Evolutionary conservation across 495 filamentous ascomycete genomes (phyloP).

Genomic region (Trichoderma virens): DNA sequence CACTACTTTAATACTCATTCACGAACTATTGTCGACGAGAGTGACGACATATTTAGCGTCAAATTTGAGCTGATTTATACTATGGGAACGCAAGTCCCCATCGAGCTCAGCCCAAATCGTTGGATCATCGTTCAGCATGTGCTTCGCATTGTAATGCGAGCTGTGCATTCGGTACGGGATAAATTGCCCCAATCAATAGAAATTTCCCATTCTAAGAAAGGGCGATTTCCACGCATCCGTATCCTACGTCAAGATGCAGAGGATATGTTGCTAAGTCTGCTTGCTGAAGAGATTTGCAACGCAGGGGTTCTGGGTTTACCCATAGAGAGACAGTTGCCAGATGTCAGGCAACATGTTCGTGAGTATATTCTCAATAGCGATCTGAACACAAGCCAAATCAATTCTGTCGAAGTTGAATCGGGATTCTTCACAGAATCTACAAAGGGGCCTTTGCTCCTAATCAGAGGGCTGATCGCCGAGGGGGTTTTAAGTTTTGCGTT

Average conservation of each 20-base stretch:
- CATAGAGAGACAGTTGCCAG: conserved; percentile 29
- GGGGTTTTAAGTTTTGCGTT: conserved; percentile 50
- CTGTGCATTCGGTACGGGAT: conserved; percentile 18
- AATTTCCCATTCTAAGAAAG: conserved; percentile 22
- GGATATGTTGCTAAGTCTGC: conserved; percentile 19
- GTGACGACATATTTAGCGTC: conserved; percentile 55
- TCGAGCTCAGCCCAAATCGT: conserved; percentile 50
- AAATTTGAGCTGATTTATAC: conserved; percentile 62
- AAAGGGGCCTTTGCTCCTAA: conserved; percentile 40
- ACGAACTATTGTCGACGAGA: conserved; percentile 59
- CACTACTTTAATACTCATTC: conserved; percentile 31
- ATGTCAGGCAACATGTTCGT: conserved; percentile 28
- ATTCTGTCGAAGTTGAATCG: conserved; percentile 24
- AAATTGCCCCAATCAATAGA: conserved; percentile 33
- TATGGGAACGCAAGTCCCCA: conserved; percentile 46
- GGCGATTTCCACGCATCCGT: conserved; percentile 37
- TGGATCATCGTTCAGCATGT: conserved; percentile 55
- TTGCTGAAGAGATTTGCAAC: conserved; percentile 31
- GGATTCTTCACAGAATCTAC: conserved; percentile 28
- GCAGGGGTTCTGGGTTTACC: conserved; percentile 33
- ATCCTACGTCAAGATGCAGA: conserved; percentile 32
- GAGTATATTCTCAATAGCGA: conserved; percentile 35
- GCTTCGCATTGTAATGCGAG: conserved; percentile 33
- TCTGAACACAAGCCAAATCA: conserved; percentile 24
- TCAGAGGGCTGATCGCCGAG: conserved; percentile 53